Evolutionary conservation across 345 rosid genomes (phyloP), one percentile per base, ranked within the genome.

Genomic region (Lepidium africanum): DNA sequence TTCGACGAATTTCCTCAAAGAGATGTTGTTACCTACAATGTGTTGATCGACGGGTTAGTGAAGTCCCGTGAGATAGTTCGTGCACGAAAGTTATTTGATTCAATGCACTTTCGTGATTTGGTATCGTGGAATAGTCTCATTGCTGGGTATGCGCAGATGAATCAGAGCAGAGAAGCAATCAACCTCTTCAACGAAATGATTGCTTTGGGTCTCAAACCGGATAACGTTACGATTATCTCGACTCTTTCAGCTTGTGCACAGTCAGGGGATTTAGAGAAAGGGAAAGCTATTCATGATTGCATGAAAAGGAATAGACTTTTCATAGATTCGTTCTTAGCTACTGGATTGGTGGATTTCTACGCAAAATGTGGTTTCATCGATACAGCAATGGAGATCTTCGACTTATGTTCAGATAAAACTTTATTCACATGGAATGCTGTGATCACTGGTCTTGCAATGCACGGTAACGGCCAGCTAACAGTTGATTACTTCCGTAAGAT

Each of bases 161-260:
- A 77, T 15, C 65, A 55, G 15, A 78, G 74, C 17, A 37, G 68
- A 48, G 82, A 85, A 65, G 88, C 91, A 3, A 77, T 87, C 52
- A 62, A 59, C 1, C 58, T 90, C 39, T 87, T 87, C 32, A 10
- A 72, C 59, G 65, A 49, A n/a, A 83, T 87, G 91, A 70, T 80
- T 56, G 78, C 7, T 69, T 75, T 55, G 5, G 77, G 68, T 19
- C 5, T 84, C 21, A 68, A 33, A 52, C 91, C 87, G 2, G 87
- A 87, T 40, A 83, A 85, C 38, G 27, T 81, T 2, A 83, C 91
- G 0, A 67, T 90, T 71, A 91, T 87, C 32, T 84, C 94, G n/a
- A 80, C 83, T 64, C 89, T 90, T 25, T 90, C 96, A 32, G 96
- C 94, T 62, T 87, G 94, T 74, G 89, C 89, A 1, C 88, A 79